phyloP scores from a whole-genome alignment of 257 asterid genomes.

The Lycium barbarum region DNA sequence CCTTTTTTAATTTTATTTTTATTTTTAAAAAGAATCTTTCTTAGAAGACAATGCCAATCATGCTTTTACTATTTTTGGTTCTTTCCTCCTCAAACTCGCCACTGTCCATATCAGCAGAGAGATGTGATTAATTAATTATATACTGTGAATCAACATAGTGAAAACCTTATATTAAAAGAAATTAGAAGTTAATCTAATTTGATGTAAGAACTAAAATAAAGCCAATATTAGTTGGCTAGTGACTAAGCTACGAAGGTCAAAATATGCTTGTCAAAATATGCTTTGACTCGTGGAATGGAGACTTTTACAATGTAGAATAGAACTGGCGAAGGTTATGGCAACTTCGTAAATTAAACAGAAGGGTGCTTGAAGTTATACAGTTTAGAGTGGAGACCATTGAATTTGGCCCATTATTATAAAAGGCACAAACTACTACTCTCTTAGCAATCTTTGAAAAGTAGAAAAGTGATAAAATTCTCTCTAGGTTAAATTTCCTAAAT shows the following conservation, averaged over 20 bases:
- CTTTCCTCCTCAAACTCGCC: not conserved
- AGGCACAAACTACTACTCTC: not conserved
- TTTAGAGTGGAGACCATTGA: not conserved
- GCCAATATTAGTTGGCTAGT: not conserved
- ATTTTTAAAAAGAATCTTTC: not conserved
- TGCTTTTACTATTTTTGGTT: not conserved
- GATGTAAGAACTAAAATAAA: not conserved
- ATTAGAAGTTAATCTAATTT: not conserved
- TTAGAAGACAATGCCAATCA: not conserved
- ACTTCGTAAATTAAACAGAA: not conserved
- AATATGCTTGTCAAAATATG: not conserved
- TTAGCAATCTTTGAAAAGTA: not conserved
- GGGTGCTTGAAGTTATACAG: not conserved
- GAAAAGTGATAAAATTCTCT: not conserved
- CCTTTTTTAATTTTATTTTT: too few species aligned
- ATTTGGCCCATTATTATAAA: not conserved
- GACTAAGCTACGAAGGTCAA: not conserved
- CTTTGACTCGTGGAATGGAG: not conserved
- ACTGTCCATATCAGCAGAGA: not conserved
- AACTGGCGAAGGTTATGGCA: not conserved
- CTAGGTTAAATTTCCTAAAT: not conserved
- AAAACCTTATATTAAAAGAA: not conserved
- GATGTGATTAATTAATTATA: not conserved
- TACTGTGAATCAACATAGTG: not conserved
- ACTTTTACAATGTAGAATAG: not conserved